phyloP scores from a whole-genome alignment of 2,329 filamentous ascomycete genomes.

The Cladosporium sp. region DNA sequence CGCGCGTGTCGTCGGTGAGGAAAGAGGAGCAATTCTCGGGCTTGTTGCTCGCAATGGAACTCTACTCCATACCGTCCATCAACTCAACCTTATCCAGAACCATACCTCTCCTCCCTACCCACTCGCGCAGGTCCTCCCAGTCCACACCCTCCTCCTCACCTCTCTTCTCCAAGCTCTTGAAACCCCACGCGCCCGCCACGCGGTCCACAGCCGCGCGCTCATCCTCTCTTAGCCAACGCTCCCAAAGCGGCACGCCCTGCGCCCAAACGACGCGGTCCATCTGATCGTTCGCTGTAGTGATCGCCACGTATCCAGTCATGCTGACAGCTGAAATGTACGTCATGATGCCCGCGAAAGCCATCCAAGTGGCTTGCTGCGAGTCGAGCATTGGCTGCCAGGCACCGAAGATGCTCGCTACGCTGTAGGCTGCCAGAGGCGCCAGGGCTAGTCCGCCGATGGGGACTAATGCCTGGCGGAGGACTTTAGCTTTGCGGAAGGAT shows the following conservation, averaged over 20 bases:
- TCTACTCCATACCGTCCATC: slow-evolving; percentile 83
- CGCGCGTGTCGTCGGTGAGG: too few species aligned
- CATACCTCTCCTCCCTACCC: slow-evolving; percentile 79
- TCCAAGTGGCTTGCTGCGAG: slow-evolving; percentile 63
- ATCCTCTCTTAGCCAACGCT: slow-evolving; percentile 84
- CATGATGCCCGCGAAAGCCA: slow-evolving; percentile 74
- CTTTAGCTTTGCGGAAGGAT: slow-evolving; percentile 63
- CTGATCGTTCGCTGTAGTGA: slow-evolving; percentile 87
- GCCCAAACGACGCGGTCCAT: slow-evolving; percentile 93
- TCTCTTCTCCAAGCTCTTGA: slow-evolving; percentile 70
- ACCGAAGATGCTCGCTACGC: slow-evolving; percentile 63
- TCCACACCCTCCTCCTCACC: slow-evolving; percentile 89
- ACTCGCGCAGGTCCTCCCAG: slow-evolving; percentile 82
- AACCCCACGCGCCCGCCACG: slow-evolving; percentile 86
- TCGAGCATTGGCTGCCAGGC: slow-evolving; percentile 73
- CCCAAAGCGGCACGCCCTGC: slow-evolving; percentile 70
- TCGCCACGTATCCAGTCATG: slow-evolving; percentile 75
- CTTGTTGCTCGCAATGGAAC: too few species aligned
- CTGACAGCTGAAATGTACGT: slow-evolving; percentile 79
- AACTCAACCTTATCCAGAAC: slow-evolving; percentile 81
- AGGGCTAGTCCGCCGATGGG: slow-evolving; percentile 53
- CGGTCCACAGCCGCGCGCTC: slow-evolving; percentile 82
- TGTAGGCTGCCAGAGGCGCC: slow-evolving; percentile 65
- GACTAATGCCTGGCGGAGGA: slow-evolving; percentile 59
- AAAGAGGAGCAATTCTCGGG: too few species aligned